A percentile compares a stretch with the other conserved stretches of the same genome.
phyloP scores from a whole-genome alignment of 345 rosid species.

The Euphorbia peplus region DNA sequence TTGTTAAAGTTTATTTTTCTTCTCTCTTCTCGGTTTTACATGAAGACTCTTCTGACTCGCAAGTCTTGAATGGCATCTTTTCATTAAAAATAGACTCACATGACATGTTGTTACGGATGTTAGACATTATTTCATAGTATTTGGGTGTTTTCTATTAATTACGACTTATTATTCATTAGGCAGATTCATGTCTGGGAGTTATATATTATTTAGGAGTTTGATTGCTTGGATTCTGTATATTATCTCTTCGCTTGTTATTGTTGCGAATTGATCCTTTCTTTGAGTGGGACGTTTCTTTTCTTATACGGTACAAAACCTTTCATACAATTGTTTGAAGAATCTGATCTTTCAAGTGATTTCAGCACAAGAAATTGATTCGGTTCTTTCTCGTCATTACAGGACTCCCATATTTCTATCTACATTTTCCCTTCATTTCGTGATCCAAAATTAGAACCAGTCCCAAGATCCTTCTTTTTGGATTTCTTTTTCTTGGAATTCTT shows the following conservation, averaged over 20 bases:
- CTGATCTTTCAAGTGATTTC: slow-evolving; percentile 37
- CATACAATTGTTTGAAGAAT: slow-evolving; percentile 26
- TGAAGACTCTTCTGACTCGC: too few species aligned
- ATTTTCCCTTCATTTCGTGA: slow-evolving; percentile 42
- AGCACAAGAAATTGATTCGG: slow-evolving; percentile 28
- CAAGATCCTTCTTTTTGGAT: slow-evolving; percentile 49
- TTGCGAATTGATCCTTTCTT: slow-evolving; percentile 21
- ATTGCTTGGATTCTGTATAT: too few species aligned
- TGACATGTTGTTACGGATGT: too few species aligned
- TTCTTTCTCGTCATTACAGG: neutral
- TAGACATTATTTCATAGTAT: too few species aligned
- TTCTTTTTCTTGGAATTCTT: slow-evolving; percentile 28
- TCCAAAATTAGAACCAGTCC: slow-evolving; percentile 52
- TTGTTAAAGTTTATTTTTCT: too few species aligned
- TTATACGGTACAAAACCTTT: slow-evolving; percentile 67
- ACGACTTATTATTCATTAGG: too few species aligned
- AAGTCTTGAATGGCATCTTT: too few species aligned
- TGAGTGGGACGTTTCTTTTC: slow-evolving; percentile 40
- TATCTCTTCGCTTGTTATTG: slow-evolving; percentile 20
- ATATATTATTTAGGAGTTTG: too few species aligned
- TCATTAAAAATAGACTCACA: too few species aligned
- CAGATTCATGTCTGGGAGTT: too few species aligned
- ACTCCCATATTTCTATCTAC: slow-evolving; percentile 37
- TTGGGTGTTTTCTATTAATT: too few species aligned
- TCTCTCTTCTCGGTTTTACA: too few species aligned